Base-by-base conservation (phyloP, 1,284 basidiomycete species). In the Singerocomus rubriflavus region DNA sequence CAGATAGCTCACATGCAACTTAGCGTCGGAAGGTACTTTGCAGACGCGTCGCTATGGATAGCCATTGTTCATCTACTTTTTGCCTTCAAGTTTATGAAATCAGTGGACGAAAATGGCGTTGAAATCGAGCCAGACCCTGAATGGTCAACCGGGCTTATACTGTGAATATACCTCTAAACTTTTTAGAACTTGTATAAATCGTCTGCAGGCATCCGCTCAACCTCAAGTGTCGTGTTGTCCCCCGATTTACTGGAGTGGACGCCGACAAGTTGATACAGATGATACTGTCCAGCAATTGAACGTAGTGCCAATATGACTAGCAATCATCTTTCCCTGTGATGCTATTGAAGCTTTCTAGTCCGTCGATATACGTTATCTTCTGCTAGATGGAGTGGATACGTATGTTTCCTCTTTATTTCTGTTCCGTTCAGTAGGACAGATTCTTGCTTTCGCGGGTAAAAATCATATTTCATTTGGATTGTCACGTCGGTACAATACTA, bases 21-120 rank as follows among this genome's bases (percentile, higher is more conserved):
- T 21, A 66, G 64, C 21, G 59, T 55, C 21, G 66, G 67, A 13
- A 60, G 52, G 39, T 48, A 66, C 51, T 68, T 66, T 21, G 64
- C 64, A 12, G 61, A 70, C 9, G 61, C 67, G 11, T 68, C 64
- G 37, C 14, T 70, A 21, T 66, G 64, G 64, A 58, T 67, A 48
- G 65, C 65, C 14, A 53, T 66, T 5, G 67, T 55, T 9, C 67
- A 68, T 47, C 52, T 66, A 25, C 67, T 70, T 37, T 41, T 61
- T 36, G 34, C 46, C n/a, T 70, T 70, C 44, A 66, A 58, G 30
- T 66, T 70, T 32, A 53, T 51, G 66, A 70, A 57, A 48, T 55
- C 44, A 12, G 33, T 66, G 46, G 54, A 70, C 39, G 48, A 58
- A 31, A 52, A 61, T 25, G 67, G 67, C 2, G 37, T 35, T 16